These are phyloP conservation scores for Russula virescens DNA, from an alignment of 768 basidiomycete species.

Conservation along the genomic window DNA sequence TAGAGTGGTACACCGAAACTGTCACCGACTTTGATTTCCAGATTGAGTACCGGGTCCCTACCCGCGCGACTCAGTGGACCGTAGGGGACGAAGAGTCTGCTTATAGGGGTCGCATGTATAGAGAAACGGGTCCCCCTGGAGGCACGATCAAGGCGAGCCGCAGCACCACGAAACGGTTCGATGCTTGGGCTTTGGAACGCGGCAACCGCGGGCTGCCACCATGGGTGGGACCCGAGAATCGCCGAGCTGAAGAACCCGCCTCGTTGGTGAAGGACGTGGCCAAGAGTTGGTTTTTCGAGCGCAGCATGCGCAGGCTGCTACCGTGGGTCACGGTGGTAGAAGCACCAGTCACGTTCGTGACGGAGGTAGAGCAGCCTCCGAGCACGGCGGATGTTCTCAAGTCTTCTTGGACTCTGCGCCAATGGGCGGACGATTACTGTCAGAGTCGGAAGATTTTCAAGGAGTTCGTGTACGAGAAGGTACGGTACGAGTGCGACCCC, in stretches of 20 bases:
- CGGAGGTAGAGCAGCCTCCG: slow-evolving; percentile 1
- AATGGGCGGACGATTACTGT: slow-evolving; percentile 85
- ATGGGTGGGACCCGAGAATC: slow-evolving; percentile 33
- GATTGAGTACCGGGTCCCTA: slow-evolving; percentile 45
- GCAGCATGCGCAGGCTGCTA: too few relatives aligned
- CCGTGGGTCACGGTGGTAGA: too few relatives aligned
- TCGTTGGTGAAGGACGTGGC: too few relatives aligned
- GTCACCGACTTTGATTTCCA: slow-evolving; percentile 66
- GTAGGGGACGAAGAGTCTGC: slow-evolving; percentile 57
- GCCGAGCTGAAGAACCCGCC: neutral
- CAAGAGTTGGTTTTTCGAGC: too few relatives aligned
- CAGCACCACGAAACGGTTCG: slow-evolving; percentile 39
- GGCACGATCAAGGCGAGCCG: slow-evolving; percentile 38
- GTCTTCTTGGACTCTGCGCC: slow-evolving; percentile 25
- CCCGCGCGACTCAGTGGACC: slow-evolving; percentile 48
- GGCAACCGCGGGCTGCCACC: slow-evolving; percentile 46
- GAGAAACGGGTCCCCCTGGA: slow-evolving; percentile 43
- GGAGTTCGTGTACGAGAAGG: slow-evolving; percentile 73
- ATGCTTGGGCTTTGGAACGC: slow-evolving; percentile 43
- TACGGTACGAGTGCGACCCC: slow-evolving; percentile 26
- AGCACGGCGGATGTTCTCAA: slow-evolving; percentile 19
- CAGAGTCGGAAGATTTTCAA: slow-evolving; percentile 63
- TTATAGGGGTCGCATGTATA: slow-evolving; percentile 57
- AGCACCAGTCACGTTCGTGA: neutral
- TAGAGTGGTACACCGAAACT: slow-evolving; percentile 52